Base-by-base conservation (phyloP, 192 early-diverging fungal species). In the Backusella australiensis region DNA sequence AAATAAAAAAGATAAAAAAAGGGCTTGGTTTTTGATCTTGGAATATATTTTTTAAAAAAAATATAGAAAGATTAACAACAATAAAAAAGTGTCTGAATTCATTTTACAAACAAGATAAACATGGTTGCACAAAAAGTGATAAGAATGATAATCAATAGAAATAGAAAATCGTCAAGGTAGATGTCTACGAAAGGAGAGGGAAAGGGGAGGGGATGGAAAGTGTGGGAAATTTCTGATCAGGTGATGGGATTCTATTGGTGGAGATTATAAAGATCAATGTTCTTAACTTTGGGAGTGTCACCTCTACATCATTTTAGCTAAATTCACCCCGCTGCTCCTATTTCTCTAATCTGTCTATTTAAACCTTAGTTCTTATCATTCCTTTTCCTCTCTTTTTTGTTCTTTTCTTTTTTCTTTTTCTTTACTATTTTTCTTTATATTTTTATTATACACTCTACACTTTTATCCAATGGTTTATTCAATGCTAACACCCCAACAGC, bases 41-140 rank as follows among this genome's bases (percentile, higher is more conserved):
- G 19, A 49, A 49, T 49, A 49, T 39, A 39, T 39, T 19, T 49
- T 44, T 17, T 9, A 11, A n/a, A 11, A 53, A 56, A 56, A 56
- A 56, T 56, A 56, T 56, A 56, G 53, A 56, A 56, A 56, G 19
- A 9, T 56, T 56, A 56, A 63, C 21, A 63, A 29, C 8, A 63
- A 26, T 56, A 63, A 63, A 59, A 63, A 11, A 23, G 23, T 63
- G 56, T 63, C 56, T 63, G 29, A 63, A 63, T 63, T 63, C 23
- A 63, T 63, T 63, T 63, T 63, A 63, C 56, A 63, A 63, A 63
- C 56, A 63, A 63, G 56, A 63, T 63, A 63, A 63, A 63, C 56
- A 63, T 26, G 56, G 56, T 63, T 63, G 56, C 23, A 63, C 56
- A 63, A 26, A 29, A 63, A 26, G 29, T 63, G 56, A 63, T 63